These are phyloP conservation scores for Plicaturopsis crispa DNA, from an alignment of 768 basidiomycete genomes.

Conservation along the genomic window DNA sequence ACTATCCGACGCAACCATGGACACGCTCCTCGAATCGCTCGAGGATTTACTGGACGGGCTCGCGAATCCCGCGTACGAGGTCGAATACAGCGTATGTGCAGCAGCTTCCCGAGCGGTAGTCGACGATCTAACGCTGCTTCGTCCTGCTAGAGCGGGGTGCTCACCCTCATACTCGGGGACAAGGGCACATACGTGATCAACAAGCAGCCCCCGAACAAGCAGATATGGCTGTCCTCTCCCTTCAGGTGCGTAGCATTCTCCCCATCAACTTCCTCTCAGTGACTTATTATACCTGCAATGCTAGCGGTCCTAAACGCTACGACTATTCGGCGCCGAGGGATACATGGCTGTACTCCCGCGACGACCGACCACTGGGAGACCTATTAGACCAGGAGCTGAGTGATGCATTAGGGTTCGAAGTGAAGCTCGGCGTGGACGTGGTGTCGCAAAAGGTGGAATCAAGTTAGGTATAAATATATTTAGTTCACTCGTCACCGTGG, in stretches of 20 bases:
- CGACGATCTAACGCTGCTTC: conserved; percentile 2
- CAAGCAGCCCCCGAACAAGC: conserved; percentile 96
- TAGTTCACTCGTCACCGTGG: no score
- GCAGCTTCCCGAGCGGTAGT: neutral
- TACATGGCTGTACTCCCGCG: conserved; percentile 74
- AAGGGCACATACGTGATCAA: conserved; percentile 92
- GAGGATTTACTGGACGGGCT: conserved; percentile 64
- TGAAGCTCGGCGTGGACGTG: conserved; percentile 14
- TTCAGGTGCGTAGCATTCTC: conserved; percentile 46
- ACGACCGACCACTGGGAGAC: conserved; percentile 48
- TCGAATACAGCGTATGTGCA: conserved; percentile 77
- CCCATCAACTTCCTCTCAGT: neutral
- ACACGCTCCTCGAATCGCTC: conserved; percentile 60
- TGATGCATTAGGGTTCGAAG: conserved; percentile 23
- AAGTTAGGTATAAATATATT: no score
- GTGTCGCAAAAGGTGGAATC: neutral
- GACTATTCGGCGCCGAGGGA: conserved; percentile 54
- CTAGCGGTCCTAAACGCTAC: conserved; percentile 88
- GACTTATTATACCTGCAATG: neutral
- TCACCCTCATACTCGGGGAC: conserved; percentile 71
- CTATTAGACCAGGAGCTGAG: conserved; percentile 70
- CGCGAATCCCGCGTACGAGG: conserved; percentile 56
- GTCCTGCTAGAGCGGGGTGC: conserved; percentile 68
- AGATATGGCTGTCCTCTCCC: conserved; percentile 93
- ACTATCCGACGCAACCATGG: conserved; percentile 75